Evolutionary conservation across 257 asterid species (phyloP).

Genomic region (Fraxinus excelsior): DNA sequence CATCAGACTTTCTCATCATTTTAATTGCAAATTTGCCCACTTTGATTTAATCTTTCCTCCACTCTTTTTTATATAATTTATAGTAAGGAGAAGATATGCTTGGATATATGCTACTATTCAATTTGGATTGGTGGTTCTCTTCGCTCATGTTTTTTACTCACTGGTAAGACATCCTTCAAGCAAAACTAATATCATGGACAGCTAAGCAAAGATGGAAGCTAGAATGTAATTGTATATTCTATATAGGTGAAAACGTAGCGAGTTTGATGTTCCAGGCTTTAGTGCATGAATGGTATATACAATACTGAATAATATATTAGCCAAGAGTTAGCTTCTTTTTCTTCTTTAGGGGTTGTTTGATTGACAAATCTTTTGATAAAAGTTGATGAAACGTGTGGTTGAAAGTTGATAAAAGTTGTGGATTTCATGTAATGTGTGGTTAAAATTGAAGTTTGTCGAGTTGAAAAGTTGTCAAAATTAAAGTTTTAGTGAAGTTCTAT

Average conservation of each 20-base stretch:
- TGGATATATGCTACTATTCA: slow-evolving; percentile 87
- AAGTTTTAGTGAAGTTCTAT: background rate
- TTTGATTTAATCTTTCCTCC: slow-evolving; percentile 20
- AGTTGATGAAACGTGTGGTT: too few relatives aligned
- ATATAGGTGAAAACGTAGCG: background rate
- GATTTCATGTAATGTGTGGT: background rate
- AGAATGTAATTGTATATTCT: background rate
- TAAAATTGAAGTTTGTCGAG: background rate
- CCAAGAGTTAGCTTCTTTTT: background rate
- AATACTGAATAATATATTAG: background rate
- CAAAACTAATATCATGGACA: background rate
- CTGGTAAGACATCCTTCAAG: slow-evolving; percentile 55
- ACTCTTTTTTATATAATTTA: slow-evolving; percentile 35
- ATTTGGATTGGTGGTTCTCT: slow-evolving; percentile 77
- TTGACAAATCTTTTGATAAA: too few relatives aligned
- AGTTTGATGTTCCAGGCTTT: background rate
- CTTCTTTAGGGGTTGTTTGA: background rate
- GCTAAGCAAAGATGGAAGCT: background rate
- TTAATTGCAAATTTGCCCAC: background rate
- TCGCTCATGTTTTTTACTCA: slow-evolving; percentile 85
- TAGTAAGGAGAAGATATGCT: slow-evolving; percentile 78
- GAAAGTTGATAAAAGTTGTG: background rate
- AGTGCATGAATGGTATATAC: background rate
- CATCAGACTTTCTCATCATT: slow-evolving; percentile 19
- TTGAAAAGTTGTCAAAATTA: too few relatives aligned